Evolutionary conservation across 345 rosid genomes (phyloP).

Genomic region (Eutrema yunnanense): DNA sequence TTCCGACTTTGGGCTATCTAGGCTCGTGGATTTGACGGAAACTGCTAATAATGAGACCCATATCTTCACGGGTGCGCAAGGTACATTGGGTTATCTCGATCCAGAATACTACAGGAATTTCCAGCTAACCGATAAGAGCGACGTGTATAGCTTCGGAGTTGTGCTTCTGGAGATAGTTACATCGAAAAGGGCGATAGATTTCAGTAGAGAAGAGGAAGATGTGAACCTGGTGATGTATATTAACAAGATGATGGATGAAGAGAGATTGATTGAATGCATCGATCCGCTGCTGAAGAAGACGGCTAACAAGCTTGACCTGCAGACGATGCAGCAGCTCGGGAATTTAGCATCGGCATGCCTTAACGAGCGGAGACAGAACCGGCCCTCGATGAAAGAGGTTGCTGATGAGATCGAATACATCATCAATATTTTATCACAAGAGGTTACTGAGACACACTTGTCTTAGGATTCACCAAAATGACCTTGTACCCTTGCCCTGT

Average conservation of each 20-base stretch:
- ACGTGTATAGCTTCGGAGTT: constrained; percentile 63
- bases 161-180: constrained; percentile 54
- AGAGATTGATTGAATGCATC: constrained; percentile 37
- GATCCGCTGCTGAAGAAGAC: constrained; percentile 38
- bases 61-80: constrained; percentile 51
- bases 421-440: constrained; percentile 26
- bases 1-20: constrained; percentile 51
- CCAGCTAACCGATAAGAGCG: constrained; percentile 58
- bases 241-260: constrained; percentile 38
- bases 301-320: constrained; percentile 9
- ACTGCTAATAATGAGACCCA: constrained; percentile 39
- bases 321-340: constrained; percentile 28
- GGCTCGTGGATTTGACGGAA: constrained; percentile 34
- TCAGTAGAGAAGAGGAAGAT: constrained; percentile 47
- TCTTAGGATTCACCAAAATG: constrained; percentile 7
- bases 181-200: constrained; percentile 49
- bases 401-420: constrained; percentile 47
- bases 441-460: constrained; percentile 22
- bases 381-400: constrained; percentile 45
- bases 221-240: constrained; percentile 47
- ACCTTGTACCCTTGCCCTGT: not conserved
- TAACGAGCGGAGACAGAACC: constrained; percentile 29
- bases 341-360: constrained; percentile 26
- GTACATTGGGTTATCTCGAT: constrained; percentile 55
- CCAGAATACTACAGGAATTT: constrained; percentile 58